Evolutionary conservation across 2,329 filamentous ascomycete species (phyloP).

Genomic region (Tolypocladium ophioglossoides): DNA sequence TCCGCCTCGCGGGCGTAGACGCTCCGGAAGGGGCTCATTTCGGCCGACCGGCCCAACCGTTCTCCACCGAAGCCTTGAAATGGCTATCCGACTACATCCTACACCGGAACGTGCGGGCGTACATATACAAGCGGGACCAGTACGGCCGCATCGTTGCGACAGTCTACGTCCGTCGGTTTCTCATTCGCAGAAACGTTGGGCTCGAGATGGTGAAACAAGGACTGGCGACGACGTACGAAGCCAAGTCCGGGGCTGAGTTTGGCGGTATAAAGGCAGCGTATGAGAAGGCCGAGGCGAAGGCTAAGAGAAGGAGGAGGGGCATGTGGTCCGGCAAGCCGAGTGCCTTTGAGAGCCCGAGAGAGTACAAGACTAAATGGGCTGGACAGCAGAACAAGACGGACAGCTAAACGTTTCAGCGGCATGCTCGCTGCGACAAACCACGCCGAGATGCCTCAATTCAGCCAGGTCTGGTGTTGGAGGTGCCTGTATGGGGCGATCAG

Average conservation of each 20-base stretch:
- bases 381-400: constrained; percentile 7
- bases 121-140: constrained; percentile 77
- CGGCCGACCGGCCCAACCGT: constrained; percentile 78
- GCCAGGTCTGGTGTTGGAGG: background rate
- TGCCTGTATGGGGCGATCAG: background rate
- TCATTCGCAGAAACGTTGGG: constrained; percentile 71
- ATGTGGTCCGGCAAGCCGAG: constrained; percentile 63
- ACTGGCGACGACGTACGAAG: constrained; percentile 86
- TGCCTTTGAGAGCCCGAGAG: constrained; percentile 70
- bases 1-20: constrained; percentile 85
- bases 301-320: constrained; percentile 53
- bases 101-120: constrained; percentile 65
- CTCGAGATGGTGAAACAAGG: constrained; percentile 80
- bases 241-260: constrained; percentile 82
- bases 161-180: constrained; percentile 60
- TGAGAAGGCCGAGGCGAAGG: constrained; percentile 53
- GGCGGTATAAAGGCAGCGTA: constrained; percentile 59
- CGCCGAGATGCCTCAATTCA: background rate
- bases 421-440: background rate
- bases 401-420: constrained; percentile 4
- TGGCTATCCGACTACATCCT: constrained; percentile 71
- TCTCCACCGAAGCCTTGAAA: constrained; percentile 64
- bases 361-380: constrained; percentile 58
- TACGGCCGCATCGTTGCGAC: constrained; percentile 87
- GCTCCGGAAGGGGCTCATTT: constrained; percentile 92